Evolutionary conservation across 1,284 basidiomycete genomes (phyloP).

Genomic region (Prillingera fragicola): DNA sequence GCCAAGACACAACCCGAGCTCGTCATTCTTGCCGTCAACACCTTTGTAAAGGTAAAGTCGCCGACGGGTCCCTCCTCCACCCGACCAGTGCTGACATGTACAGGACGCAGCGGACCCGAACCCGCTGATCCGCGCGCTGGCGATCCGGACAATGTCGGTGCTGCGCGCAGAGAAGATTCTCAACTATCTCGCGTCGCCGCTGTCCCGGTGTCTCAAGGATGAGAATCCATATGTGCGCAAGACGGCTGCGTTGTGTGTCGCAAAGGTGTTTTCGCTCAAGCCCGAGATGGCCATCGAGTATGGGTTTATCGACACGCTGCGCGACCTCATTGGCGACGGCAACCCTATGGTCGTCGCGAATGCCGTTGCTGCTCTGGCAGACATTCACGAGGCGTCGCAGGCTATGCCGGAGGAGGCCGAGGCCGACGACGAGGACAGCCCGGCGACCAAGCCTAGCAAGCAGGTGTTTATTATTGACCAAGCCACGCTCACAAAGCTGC

Average conservation of each 20-base stretch:
- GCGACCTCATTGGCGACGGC: slow-evolving; percentile 64
- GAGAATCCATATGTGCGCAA: slow-evolving; percentile 98
- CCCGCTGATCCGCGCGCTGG: slow-evolving; percentile 89
- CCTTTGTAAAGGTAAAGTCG: slow-evolving; percentile 67
- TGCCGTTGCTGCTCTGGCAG: slow-evolving; percentile 91
- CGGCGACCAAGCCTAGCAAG: slow-evolving; percentile 54
- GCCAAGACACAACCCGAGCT: slow-evolving; percentile 96
- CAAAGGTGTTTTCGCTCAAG: slow-evolving; percentile 94
- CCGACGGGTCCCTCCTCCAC: too few species aligned
- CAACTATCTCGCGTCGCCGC: slow-evolving; percentile 90
- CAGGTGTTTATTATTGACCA: slow-evolving; percentile 72
- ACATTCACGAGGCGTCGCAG: slow-evolving; percentile 66
- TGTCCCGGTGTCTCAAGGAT: slow-evolving; percentile 83
- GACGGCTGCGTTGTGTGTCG: slow-evolving; percentile 89
- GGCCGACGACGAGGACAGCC: slow-evolving; percentile 41
- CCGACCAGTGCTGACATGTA: not conserved
- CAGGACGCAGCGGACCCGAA: slow-evolving; percentile 95
- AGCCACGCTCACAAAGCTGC: slow-evolving; percentile 75
- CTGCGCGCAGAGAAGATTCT: slow-evolving; percentile 97
- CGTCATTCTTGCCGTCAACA: slow-evolving; percentile 97
- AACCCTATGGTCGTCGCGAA: slow-evolving; percentile 99
- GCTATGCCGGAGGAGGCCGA: slow-evolving; percentile 23
- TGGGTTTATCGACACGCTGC: slow-evolving; percentile 82
- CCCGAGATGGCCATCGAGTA: slow-evolving; percentile 91
- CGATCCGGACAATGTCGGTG: slow-evolving; percentile 97